Evolutionary conservation across 768 basidiomycete genomes (phyloP), one percentile per base, ranked within the genome.

Genomic region (Suillus decipiens): DNA sequence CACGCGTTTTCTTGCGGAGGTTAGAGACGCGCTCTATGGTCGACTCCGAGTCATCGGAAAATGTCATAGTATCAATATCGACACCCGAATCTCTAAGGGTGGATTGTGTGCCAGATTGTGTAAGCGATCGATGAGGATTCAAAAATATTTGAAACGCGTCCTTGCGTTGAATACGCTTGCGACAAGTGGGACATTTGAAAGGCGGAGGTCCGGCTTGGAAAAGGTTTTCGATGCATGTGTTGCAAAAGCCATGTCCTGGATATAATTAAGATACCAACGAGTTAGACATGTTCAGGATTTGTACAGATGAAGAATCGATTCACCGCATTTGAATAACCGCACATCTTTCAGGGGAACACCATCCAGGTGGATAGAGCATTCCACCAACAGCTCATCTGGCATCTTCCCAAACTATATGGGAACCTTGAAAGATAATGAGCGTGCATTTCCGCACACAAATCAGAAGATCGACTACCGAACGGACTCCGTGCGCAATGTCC

Each of bases 341-440:
- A 75, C 64, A 5, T 76, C 67, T 12, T 66, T 70, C 59, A 74
- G 67, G 42, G 67, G 59, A 6, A 74, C 73, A 0, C 67, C 65
- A 8, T 71, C 73, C 4, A 74, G 70, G 39, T 74, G 73, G n/a
- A 74, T 74, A 10, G 75, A 73, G 33, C 73, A 74, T 37, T 76
- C 75, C 54, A 74, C 66, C 14, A 71, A 47, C 7, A 74, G 34
- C 50, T 71, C 66, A 28, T 63, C 65, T 28, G 47, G 47, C 67
- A 71, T 63, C 28, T 45, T 71, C 54, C 19, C 10, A 6, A 19
- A 33, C 33, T 41, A 31, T 2, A 41, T 6, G 39, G 28, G 31
- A 28, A 57, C 56, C 56, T 36, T 57, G 10, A 57, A 57, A 57
- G 5, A 7, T 57, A 19, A 57, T 57, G 37, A 57, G 24, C 39